A percentile compares a stretch with the other conserved stretches of the same genome.
Conservation (phyloP, 2,329 filamentous ascomycete genomes). For the Exophiala lecanii-corni region DNA sequence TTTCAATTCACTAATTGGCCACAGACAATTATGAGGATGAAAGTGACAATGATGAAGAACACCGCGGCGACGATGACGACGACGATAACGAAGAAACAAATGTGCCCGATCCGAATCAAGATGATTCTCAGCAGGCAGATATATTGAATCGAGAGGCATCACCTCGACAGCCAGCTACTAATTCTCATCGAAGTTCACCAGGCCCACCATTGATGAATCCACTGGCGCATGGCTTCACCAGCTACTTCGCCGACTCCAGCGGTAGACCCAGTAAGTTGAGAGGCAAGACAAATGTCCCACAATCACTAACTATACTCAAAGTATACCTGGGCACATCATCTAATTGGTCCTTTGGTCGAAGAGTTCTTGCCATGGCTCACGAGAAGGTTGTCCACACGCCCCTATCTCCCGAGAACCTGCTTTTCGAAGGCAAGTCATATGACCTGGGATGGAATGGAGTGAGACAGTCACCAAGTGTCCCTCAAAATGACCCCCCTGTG, state of each 20-base stretch:
- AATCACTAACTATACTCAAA: slow-evolving; percentile 22
- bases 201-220: slow-evolving; percentile 39
- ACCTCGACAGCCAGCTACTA: slow-evolving; percentile 26
- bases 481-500: slow-evolving; percentile 31
- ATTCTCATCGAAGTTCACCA: slow-evolving; percentile 24
- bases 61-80: background rate
- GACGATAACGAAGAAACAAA: too few species aligned
- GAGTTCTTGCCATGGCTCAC: slow-evolving; percentile 47
- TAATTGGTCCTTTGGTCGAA: slow-evolving; percentile 53
- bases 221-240: slow-evolving; percentile 37
- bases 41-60: background rate
- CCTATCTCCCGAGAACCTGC: slow-evolving; percentile 40
- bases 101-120: too few species aligned
- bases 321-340: slow-evolving; percentile 53
- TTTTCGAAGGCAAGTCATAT: slow-evolving; percentile 51
- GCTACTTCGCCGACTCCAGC: slow-evolving; percentile 39
- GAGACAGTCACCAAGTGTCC: slow-evolving; percentile 23
- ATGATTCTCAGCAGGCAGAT: background rate
- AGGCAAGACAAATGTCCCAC: background rate
- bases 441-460: slow-evolving; percentile 49
- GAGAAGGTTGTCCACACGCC: slow-evolving; percentile 43
- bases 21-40: too few species aligned
- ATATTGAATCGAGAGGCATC: background rate
- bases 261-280: slow-evolving; percentile 42
- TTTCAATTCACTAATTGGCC: background rate